These are phyloP conservation scores for Calonectria hawksworthii DNA, from an alignment of 2,329 filamentous ascomycete genomes.

Conservation along the genomic window DNA sequence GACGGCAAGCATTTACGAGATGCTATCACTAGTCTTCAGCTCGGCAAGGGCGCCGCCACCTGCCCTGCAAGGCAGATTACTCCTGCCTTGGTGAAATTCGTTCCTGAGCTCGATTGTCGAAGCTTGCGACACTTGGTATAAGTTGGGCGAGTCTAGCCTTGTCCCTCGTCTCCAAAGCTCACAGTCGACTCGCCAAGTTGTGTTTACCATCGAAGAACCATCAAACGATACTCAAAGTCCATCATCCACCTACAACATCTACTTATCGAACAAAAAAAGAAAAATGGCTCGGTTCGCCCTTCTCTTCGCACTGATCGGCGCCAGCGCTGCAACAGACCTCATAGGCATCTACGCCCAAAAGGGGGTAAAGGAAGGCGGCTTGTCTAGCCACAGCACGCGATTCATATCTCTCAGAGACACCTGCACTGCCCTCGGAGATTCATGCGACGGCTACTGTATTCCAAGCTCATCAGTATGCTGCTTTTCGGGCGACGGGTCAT, in stretches of 20 bases:
- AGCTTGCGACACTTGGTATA: slow-evolving; percentile 1
- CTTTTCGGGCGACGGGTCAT: neutral
- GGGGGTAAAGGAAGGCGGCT: neutral
- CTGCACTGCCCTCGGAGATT: neutral
- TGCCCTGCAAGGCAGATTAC: neutral
- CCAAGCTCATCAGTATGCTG: neutral
- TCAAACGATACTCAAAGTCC: neutral
- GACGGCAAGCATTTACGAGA: neutral
- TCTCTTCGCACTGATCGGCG: neutral
- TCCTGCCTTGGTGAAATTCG: neutral
- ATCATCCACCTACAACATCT: neutral
- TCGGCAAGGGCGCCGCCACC: neutral
- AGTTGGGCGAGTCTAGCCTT: neutral
- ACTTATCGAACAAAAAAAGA: neutral
- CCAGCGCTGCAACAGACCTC: neutral
- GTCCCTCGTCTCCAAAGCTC: neutral
- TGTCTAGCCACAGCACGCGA: neutral
- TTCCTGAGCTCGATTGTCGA: neutral
- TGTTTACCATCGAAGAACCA: too few species aligned
- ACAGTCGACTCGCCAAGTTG: neutral
- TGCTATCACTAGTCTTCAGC: neutral
- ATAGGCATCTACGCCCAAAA: neutral
- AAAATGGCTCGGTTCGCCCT: neutral
- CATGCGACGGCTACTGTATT: neutral
- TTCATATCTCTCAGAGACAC: neutral